These are phyloP conservation scores for Histomonas meleagridis DNA, from an alignment of 208 protist species.

Conservation along the genomic window DNA sequence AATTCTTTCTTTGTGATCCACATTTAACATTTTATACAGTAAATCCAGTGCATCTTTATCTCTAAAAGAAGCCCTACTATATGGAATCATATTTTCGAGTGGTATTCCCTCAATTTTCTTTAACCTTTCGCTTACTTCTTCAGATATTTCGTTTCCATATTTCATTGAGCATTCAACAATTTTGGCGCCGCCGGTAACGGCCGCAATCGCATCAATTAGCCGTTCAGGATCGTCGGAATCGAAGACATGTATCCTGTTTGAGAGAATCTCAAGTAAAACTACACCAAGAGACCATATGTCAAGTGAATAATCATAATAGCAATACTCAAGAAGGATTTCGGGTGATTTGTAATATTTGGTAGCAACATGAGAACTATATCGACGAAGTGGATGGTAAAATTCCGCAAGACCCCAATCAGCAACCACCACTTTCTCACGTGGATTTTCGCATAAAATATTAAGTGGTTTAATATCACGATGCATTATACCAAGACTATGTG, in stretches of 20 bases:
- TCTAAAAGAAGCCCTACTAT: not conserved
- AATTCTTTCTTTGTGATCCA: conserved; percentile 37
- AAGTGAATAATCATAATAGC: not conserved
- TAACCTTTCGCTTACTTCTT: not conserved
- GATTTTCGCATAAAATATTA: conserved; percentile 30
- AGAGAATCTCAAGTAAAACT: not conserved
- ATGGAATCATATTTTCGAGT: not conserved
- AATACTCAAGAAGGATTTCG: conserved; percentile 1
- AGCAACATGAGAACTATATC: not conserved
- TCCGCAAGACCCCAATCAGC: conserved; percentile 27
- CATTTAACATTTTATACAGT: conserved; percentile 21
- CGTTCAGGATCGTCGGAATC: not conserved
- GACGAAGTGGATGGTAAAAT: conserved; percentile 17
- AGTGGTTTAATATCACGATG: conserved; percentile 4
- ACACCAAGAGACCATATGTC: conserved; percentile 26
- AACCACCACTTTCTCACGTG: not conserved
- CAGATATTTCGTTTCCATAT: not conserved
- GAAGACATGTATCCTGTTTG: not conserved
- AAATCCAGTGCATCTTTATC: conserved; percentile 38
- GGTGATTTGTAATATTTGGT: conserved; percentile 23
- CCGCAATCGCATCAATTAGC: not conserved
- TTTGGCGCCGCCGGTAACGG: not conserved
- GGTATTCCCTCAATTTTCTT: not conserved
- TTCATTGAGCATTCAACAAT: not conserved
- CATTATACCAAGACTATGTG: conserved; percentile 34